These are phyloP conservation scores for rapeseed (Brassica napus) DNA, from an alignment of 345 rosid species.

Conservation along the genomic window Da-Ae NC_063440.1:16962001-16962500, in stretches of 20 bases:
- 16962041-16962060: constrained; percentile 81
- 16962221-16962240: constrained; percentile 51
- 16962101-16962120: constrained; percentile 66
- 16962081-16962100: constrained; percentile 68
- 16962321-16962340: neutral
- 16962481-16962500: constrained; percentile 57
- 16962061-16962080: constrained; percentile 29
- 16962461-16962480: constrained; percentile 68
- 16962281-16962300: constrained; percentile 2
- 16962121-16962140: constrained; percentile 74
- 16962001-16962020: constrained; percentile 58
- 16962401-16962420: neutral
- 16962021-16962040: constrained; percentile 90
- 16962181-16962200: neutral
- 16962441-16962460: constrained; percentile 42
- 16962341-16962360: neutral
- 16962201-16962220: neutral
- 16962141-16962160: constrained; percentile 50
- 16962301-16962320: neutral
- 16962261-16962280: constrained; percentile 75
- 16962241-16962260: constrained; percentile 77
- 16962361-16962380: too few species aligned
- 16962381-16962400: neutral
- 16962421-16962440: constrained; percentile 4
- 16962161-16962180: neutral